Evolutionary conservation across 257 asterid species (phyloP), one percentile per base, ranked within the genome.

Genomic region (Leptodermis oblonga): DNA sequence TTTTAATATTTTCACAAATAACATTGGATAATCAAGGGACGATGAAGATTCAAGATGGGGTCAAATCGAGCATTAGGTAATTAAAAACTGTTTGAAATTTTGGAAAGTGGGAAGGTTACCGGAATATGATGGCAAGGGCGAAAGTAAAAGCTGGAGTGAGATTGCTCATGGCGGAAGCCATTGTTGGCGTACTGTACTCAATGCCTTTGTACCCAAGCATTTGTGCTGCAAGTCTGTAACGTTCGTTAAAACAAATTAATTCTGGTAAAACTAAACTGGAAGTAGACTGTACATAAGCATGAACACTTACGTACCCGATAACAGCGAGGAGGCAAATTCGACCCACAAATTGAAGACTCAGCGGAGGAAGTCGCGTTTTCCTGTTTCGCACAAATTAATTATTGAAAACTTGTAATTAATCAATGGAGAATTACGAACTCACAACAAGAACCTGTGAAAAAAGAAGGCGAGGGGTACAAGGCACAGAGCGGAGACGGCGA

Each of bases 161-260:
- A 69, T 88, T 90, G 84, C 97, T 86, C 82, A 90, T 85, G 75
- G 96, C 96, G 23, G 92, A 90, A 52, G 96, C 93, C 17, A 88
- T 90, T 63, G 97, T 90, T 41, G 97, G 97, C 61, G 95, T 86
- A 23, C 85, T 81, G 73, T 83, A 88, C 55, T 74, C 74, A 53
- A 90, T 85, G 31, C 94, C 97, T 0, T 86, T 84, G 26, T 81
- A 86, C 3, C 94, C 96, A 89, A 82, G 82, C 34, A 86, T 77
- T 77, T 88, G 95, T 69, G 92, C 86, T 42, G 80, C 45, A 63
- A 88, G 81, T 73, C 97, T 90, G n/a, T n/a, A n/a, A n/a, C n/a
- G n/a, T n/a, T n/a, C n/a, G n/a, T n/a, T n/a, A n/a, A n/a, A n/a
- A n/a, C n/a, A n/a, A n/a, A n/a, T n/a, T n/a, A n/a, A n/a, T n/a